Evolutionary conservation across 768 basidiomycete genomes (phyloP).

Genomic region (Psilocybe sp.): DNA sequence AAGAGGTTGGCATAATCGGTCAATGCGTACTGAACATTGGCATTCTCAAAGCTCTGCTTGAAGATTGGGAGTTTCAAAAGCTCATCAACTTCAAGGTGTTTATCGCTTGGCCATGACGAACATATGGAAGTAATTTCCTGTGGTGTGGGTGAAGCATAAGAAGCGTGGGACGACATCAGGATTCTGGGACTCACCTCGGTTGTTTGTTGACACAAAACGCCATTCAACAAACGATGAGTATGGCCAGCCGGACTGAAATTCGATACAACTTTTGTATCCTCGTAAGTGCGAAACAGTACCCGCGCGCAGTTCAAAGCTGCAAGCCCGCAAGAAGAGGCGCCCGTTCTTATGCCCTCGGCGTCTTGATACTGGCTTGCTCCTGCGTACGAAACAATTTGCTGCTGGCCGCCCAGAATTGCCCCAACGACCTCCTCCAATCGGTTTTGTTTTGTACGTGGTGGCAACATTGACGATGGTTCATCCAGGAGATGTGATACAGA

Average conservation of each 20-base stretch:
- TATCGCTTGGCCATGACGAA: conserved; percentile 44
- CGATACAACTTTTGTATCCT: conserved; percentile 22
- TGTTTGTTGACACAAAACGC: not conserved
- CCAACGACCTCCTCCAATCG: conserved; percentile 8
- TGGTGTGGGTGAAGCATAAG: not conserved
- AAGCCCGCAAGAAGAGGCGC: conserved; percentile 56
- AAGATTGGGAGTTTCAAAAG: conserved; percentile 14
- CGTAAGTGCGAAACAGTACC: conserved; percentile 34
- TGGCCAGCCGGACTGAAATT: conserved; percentile 5
- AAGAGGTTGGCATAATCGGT: not conserved
- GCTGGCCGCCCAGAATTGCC: conserved; percentile 23
- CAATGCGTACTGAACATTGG: not conserved
- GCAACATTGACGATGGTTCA: not conserved
- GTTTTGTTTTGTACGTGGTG: not conserved
- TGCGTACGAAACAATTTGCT: conserved; percentile 40
- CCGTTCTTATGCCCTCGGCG: conserved; percentile 31
- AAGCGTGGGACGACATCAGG: not conserved
- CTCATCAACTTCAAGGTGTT: conserved; percentile 17
- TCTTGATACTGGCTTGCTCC: conserved; percentile 54
- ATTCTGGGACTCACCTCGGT: not conserved
- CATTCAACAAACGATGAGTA: conserved; percentile 11
- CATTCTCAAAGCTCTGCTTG: conserved; percentile 3
- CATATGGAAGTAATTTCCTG: conserved; percentile 62
- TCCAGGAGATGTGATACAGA: not conserved
- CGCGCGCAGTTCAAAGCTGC: conserved; percentile 66